Base-by-base conservation (phyloP, 2,329 filamentous ascomycete genomes). In the Fusarium torreyae region DNA sequence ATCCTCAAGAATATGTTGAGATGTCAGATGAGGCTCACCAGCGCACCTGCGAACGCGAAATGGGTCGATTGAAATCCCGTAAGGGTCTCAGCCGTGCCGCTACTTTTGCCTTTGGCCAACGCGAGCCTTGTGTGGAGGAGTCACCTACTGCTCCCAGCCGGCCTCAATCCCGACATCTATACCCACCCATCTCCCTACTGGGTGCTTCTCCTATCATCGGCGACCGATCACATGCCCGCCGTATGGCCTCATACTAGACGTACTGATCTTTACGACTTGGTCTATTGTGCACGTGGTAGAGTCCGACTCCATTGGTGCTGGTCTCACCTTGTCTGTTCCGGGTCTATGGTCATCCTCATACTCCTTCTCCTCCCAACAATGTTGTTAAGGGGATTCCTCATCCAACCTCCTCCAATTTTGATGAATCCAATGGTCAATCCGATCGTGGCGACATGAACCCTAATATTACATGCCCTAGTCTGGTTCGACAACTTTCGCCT, bases 1-100 rank as follows among this genome's bases (percentile, higher is more conserved):
- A 91, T 74, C 96, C 96, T 22, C 94, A 97, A 75, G 94, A 95
- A 77, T 99, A 99, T 77, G 93, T 99, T 62, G 94, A 96, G 81
- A 99, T 99, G 96, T 92, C 91, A 70, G 93, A 92, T 70, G 92
- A 95, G 77, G 93, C 95, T 78, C 94, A 99, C 81, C 92, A 94
- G 74, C 91, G 90, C 75, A 96, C 94, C 43, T 98, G 96, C 79
- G 96, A 99, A 83, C 92, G 94, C 73, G 95, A 97, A 75, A 91
- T 99, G 85, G 94, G 94, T 75, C 94, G 94, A 78, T 89, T 99
- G 74, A 95, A 97, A 81, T 92, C 96, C 78, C 89, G 94, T 74
- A 92, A 92, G 72, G 96, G 95, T 76, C 86, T 99, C 58, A 88
- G 89, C 78, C 89, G 96, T 69, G 94, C 96, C 33, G 92, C 96